Base-by-base conservation (phyloP, 208 protist genomes). In the Crithidia acanthocephali region DNA sequence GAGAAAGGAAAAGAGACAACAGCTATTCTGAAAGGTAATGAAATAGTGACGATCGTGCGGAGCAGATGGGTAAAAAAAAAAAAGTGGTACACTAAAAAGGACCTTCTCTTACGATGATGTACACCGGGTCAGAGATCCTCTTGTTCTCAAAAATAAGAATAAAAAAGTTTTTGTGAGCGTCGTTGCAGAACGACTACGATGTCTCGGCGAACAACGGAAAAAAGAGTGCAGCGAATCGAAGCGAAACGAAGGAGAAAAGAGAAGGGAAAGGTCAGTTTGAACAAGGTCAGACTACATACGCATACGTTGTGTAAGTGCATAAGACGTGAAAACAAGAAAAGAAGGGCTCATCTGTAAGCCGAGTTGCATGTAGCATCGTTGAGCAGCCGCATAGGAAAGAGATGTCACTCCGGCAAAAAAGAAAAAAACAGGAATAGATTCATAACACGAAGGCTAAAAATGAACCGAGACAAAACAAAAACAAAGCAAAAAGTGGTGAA, bases 391-490 rank as follows among this genome's bases (percentile, higher is more conserved):
- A 13, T 56, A 5, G 25, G 2, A 32, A 56, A 33, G 25, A 56
- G 50, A 13, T 42, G 37, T 42, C 37, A 13, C 37, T 15, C 37
- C 37, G 37, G 37, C 37, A 42, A 58, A 13, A 58, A 28, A 40
- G n/a, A 40, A n/a, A 23, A 28, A 10, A 28, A 53, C n/a, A 40
- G 3, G 58, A n/a, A 53, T 56, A 37, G 28, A 35, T 42, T 9
- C 1, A 65, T 15, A 42, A 13, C 37, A 42, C 37, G 37, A 42
- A 6, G 37, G 65, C 37, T 68, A 68, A 75, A 63, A 68, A n/a
- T n/a, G n/a, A n/a, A n/a, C n/a, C n/a, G n/a, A n/a, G n/a, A n/a
- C n/a, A n/a, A n/a, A n/a, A n/a, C n/a, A n/a, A n/a, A n/a, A n/a
- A n/a, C n/a, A n/a, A n/a, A n/a, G n/a, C n/a, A n/a, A n/a, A n/a